phyloP scores from a whole-genome alignment of 192 early-diverging fungal species.

The Podila clonocystis region DNA sequence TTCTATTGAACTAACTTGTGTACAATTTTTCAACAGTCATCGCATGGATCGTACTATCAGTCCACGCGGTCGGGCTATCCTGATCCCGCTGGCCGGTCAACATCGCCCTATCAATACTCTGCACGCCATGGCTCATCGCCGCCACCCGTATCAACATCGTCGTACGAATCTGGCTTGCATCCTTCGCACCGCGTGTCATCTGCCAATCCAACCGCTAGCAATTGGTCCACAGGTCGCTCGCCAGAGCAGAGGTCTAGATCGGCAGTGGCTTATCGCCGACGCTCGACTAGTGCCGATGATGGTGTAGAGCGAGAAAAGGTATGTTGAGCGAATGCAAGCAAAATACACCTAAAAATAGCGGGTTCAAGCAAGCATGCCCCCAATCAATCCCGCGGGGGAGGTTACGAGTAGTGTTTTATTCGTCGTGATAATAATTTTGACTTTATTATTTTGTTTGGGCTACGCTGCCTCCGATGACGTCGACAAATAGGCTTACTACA shows the following conservation, averaged over 20 bases:
- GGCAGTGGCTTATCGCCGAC: constrained; percentile 19
- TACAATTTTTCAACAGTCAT: background rate
- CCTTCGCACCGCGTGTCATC: constrained; percentile 5
- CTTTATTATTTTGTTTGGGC: background rate
- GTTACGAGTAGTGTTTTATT: background rate
- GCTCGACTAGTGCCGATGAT: constrained; percentile 41
- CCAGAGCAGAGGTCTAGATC: constrained; percentile 21
- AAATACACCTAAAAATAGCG: background rate
- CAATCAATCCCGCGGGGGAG: background rate
- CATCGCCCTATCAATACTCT: background rate
- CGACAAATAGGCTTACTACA: constrained; percentile 20
- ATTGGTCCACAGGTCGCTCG: constrained; percentile 27
- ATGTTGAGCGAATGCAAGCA: background rate
- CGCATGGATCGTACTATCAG: background rate
- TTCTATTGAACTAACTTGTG: background rate
- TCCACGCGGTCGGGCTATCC: too few species aligned
- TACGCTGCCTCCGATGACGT: background rate
- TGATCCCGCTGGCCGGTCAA: background rate
- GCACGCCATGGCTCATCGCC: background rate
- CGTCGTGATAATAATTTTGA: background rate
- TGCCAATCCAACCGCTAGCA: constrained; percentile 2
- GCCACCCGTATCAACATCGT: background rate
- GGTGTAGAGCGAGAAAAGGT: constrained; percentile 46
- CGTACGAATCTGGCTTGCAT: background rate
- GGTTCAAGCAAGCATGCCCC: background rate